Conservation (phyloP, 768 basidiomycete genomes). For the Scleroderma citrinum region DNA sequence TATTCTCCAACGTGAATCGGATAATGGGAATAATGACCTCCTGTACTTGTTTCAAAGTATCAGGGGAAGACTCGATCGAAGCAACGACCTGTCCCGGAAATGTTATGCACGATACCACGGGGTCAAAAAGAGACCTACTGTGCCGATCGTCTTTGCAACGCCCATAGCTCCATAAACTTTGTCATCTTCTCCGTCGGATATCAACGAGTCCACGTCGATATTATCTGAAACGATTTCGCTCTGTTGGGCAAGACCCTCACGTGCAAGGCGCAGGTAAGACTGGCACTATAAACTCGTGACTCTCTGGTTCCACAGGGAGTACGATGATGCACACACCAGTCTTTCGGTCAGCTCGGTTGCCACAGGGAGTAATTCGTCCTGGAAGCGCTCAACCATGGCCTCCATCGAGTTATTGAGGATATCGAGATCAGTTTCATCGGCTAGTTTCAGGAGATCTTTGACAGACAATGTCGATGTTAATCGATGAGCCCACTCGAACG, state of each 20-base stretch:
- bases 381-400: constrained; percentile 80
- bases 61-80: constrained; percentile 65
- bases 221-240: constrained; percentile 46
- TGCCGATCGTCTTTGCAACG: constrained; percentile 77
- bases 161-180: constrained; percentile 88
- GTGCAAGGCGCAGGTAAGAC: constrained; percentile 73
- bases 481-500: neutral
- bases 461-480: neutral
- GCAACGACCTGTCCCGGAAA: constrained; percentile 55
- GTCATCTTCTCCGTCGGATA: constrained; percentile 65
- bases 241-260: constrained; percentile 50
- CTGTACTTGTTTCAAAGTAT: constrained; percentile 74
- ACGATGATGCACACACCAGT: constrained; percentile 44
- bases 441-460: constrained; percentile 76
- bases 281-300: constrained; percentile 48
- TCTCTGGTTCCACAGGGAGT: neutral
- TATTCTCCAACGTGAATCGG: constrained; percentile 68
- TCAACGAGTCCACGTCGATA: constrained; percentile 50
- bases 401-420: constrained; percentile 80
- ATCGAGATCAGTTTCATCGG: constrained; percentile 89
- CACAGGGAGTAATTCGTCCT: constrained; percentile 78
- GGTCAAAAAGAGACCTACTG: constrained; percentile 38
- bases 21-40: constrained; percentile 79
- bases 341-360: constrained; percentile 74
- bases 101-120: neutral